Evolutionary conservation across 2,329 filamentous ascomycete species (phyloP).

Genomic region (Colletotrichum karsti): DNA sequence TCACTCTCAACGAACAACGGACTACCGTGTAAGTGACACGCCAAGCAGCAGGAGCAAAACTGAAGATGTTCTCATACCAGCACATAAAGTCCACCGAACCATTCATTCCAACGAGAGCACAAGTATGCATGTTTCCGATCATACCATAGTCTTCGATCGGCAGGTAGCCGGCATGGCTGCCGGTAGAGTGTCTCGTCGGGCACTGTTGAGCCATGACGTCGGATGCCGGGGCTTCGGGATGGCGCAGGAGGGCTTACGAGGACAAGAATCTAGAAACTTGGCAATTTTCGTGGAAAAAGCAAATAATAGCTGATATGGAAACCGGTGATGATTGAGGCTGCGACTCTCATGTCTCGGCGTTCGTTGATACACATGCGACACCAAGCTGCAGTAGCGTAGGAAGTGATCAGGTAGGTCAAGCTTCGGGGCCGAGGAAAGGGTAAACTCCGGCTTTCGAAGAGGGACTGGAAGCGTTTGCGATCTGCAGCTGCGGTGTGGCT

Average conservation of each 20-base stretch:
- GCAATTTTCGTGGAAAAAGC: background rate
- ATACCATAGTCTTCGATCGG: constrained; percentile 82
- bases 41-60: background rate
- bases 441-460: constrained; percentile 10
- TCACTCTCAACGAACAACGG: too few species aligned
- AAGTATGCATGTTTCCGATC: constrained; percentile 84
- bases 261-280: background rate
- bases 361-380: background rate
- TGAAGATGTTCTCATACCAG: constrained; percentile 57
- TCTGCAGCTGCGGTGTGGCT: constrained; percentile 8
- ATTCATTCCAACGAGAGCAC: constrained; percentile 77
- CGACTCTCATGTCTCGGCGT: background rate
- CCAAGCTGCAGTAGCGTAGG: background rate
- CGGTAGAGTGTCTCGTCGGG: constrained; percentile 36
- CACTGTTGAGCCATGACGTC: constrained; percentile 42
- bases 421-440: background rate
- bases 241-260: background rate
- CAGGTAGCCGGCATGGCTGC: constrained; percentile 57
- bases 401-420: constrained; percentile 11
- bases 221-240: background rate
- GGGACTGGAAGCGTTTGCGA: constrained; percentile 1
- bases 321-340: background rate
- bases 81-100: constrained; percentile 83
- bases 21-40: background rate
- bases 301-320: background rate